Evolutionary conservation across 1,284 basidiomycete genomes (phyloP).

Genomic region (Fomitiporia mediterranea): DNA sequence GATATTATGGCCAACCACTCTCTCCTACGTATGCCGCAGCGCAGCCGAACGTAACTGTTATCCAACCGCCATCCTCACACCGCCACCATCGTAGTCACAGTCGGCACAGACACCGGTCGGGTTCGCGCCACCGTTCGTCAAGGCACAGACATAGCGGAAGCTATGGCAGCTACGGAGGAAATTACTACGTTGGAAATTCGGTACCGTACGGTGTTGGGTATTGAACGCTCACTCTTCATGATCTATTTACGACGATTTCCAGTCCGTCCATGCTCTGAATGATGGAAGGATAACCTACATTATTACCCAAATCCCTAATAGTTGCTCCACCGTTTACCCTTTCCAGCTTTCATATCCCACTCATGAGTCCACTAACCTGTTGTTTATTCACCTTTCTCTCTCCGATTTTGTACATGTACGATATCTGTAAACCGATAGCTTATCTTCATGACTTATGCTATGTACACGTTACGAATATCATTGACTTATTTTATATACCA

Average conservation of each 20-base stretch:
- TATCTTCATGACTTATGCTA: too few relatives aligned
- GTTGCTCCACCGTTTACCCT: too few relatives aligned
- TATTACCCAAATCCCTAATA: not conserved
- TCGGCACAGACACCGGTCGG: conserved; percentile 13
- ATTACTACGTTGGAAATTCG: conserved; percentile 7
- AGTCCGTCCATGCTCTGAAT: not conserved
- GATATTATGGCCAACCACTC: not conserved
- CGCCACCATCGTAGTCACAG: conserved; percentile 4
- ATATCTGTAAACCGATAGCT: too few relatives aligned
- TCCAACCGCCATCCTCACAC: conserved; percentile 3
- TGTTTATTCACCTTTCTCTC: too few relatives aligned
- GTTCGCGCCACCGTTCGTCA: conserved; percentile 2
- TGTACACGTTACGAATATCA: too few relatives aligned
- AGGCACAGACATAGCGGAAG: conserved; percentile 10
- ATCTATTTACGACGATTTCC: not conserved
- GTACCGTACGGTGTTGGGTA: conserved; percentile 8
- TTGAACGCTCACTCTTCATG: too few relatives aligned
- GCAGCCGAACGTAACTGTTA: conserved; percentile 10
- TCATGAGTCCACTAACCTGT: too few relatives aligned
- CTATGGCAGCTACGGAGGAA: not conserved
- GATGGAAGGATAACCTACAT: not conserved
- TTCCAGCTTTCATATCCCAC: too few relatives aligned
- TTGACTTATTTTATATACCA: too few relatives aligned
- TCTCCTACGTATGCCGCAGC: not conserved
- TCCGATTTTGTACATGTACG: too few relatives aligned